Percentiles rank a stretch among this genome's conserved stretches.
Conservation (phyloP, 148 eudicot species). For the Amaranthus hypochondriacus region DNA sequence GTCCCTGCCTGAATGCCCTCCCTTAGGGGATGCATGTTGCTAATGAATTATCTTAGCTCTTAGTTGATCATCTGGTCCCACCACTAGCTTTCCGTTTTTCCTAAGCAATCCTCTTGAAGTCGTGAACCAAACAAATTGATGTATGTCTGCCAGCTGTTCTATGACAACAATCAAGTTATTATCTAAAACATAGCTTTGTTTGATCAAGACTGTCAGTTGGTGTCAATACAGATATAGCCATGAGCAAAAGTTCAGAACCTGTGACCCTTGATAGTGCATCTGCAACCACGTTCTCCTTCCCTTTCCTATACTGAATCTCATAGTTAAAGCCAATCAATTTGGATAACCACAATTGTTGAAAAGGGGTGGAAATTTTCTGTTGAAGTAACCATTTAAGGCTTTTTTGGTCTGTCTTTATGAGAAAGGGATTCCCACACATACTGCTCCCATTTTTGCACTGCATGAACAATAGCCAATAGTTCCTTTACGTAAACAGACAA, state of each 20-base stretch:
- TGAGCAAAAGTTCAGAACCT: background rate
- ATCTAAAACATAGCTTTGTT: too few species aligned
- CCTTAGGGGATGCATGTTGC: background rate
- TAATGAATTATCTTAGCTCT: background rate
- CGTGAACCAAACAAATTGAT: too few species aligned
- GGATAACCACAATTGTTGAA: background rate
- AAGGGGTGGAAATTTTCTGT: background rate
- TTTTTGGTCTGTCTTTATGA: background rate
- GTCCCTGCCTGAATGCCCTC: background rate
- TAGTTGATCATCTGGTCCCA: background rate
- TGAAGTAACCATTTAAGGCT: background rate
- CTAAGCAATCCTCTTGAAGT: background rate
- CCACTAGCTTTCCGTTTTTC: background rate
- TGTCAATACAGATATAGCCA: background rate
- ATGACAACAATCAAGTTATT: too few species aligned
- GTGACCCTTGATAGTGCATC: slow-evolving; percentile 3
- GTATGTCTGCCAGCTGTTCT: background rate
- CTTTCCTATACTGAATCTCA: background rate
- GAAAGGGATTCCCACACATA: background rate
- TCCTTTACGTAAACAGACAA: background rate
- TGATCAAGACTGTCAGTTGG: background rate
- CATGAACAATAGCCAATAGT: background rate
- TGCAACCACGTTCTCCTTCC: background rate
- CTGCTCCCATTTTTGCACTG: too few species aligned
- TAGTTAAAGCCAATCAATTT: background rate